Base-by-base conservation (phyloP, 2,329 filamentous ascomycete species). In the Sporothrix curviconia region DNA sequence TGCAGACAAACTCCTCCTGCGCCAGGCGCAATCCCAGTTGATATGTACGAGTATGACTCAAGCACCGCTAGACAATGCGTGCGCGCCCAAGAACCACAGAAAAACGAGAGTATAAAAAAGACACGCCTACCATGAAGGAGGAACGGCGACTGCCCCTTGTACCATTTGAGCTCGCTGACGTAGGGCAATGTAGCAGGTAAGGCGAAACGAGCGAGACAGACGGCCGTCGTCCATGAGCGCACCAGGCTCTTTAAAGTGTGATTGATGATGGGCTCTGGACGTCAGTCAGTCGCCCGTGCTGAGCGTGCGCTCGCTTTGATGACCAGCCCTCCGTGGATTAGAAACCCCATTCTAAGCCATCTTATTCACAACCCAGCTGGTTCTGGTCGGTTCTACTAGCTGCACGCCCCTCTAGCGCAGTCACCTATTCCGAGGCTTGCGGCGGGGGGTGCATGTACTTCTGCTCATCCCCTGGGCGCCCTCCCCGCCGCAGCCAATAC, bases 331-430 rank as follows among this genome's bases (percentile, higher is more conserved):
- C 52, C 40, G 52, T 24, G 40, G 40, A 47, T 46, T 46, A 37
- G 25, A 28, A 46, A 46, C 11, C 5, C 5, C 36, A 55, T n/a
- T n/a, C n/a, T n/a, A 44, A 25, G 4, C 25, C 17, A 34, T 40
- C 54, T 49, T 56, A 42, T 49, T 40, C 19, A 56, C 25, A 25
- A 8, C 55, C 55, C 44, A 56, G 55, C 32, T 9, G 36, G 17
- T 56, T 56, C 55, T 56, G 46, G 46, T 14, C 37, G 55, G 17
- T 56, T 56, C 55, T 19, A 56, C 46, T n/a, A 37, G 22, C 19
- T n/a, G 30, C 46, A 28, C 55, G 4, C 55, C 54, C 22, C 19
- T 28, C 8, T 12, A 17, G 28, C 19, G 19, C 39, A 17, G 22
- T 32, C 4, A 17, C 12, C 8, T 8, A 22, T n/a, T n/a, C 19